Evolutionary conservation across 2,329 filamentous ascomycete species (phyloP).

Genomic region (Neurospora sp.): DNA sequence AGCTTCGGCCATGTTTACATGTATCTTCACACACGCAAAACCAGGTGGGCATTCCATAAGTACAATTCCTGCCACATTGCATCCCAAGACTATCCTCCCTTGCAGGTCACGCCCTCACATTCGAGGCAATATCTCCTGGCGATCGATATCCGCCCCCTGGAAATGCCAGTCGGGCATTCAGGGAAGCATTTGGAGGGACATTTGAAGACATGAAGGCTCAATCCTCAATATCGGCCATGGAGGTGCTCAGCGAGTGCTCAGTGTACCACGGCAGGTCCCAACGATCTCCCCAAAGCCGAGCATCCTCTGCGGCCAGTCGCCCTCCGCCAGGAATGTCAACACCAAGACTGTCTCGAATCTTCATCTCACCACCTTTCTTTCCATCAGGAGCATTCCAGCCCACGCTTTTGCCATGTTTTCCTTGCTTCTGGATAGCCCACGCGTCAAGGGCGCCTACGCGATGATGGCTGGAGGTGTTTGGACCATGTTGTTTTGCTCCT

Average conservation of each 20-base stretch:
- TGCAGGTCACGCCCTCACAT: neutral
- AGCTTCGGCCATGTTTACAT: neutral
- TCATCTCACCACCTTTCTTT: neutral
- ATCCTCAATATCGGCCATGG: neutral
- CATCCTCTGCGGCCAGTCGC: neutral
- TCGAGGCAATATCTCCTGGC: neutral
- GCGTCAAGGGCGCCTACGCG: neutral
- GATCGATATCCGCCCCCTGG: neutral
- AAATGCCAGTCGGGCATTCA: neutral
- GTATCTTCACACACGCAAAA: neutral
- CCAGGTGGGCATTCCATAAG: neutral
- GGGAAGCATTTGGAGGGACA: neutral
- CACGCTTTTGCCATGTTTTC: neutral
- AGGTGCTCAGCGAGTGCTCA: neutral
- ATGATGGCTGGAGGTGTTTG: neutral
- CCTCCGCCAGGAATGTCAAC: neutral
- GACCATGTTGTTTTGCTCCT: neutral
- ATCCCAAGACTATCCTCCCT: neutral
- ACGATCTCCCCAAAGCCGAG: neutral
- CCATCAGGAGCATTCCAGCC: slow-evolving; percentile 6
- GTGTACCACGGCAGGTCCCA: neutral
- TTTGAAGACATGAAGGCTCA: neutral
- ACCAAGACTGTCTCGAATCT: neutral
- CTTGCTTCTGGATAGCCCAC: neutral
- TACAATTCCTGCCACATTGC: neutral